Conservation (phyloP, 1,284 basidiomycete genomes). For the Sporisorium exsertum region DNA sequence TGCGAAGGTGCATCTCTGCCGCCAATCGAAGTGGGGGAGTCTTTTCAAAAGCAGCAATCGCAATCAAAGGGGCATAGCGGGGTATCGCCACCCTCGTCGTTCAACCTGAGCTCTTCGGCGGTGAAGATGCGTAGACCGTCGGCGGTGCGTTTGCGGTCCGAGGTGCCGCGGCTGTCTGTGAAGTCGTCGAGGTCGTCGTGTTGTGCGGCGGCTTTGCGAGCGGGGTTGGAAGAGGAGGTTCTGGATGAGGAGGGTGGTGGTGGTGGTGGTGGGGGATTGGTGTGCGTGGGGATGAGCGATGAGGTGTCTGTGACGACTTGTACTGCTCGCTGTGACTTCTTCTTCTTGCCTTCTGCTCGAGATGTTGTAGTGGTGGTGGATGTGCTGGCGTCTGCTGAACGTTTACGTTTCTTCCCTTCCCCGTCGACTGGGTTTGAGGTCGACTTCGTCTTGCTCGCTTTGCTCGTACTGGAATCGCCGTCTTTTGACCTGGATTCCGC, state of each 20-base stretch:
- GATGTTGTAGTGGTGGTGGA: neutral
- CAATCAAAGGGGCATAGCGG: conserved; percentile 43
- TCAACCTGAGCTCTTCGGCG: conserved; percentile 14
- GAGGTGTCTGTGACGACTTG: conserved; percentile 28
- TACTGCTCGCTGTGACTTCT: conserved; percentile 3
- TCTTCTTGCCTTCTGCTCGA: neutral
- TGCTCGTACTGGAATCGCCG: neutral
- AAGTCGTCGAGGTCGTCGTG: conserved; percentile 22
- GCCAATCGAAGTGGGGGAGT: too few species aligned
- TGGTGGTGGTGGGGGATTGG: neutral
- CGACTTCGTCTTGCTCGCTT: neutral
- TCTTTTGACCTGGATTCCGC: neutral
- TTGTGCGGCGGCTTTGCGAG: neutral
- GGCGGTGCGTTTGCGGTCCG: conserved; percentile 17
- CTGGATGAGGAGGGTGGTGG: neutral
- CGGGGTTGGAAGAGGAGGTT: too few species aligned
- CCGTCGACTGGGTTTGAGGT: too few species aligned
- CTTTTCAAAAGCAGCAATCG: conserved; percentile 22
- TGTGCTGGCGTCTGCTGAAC: neutral
- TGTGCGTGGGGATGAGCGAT: neutral
- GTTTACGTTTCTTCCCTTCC: conserved; percentile 2
- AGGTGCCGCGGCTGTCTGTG: conserved; percentile 20
- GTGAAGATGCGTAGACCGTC: conserved; percentile 42
- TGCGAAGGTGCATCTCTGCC: too few species aligned
- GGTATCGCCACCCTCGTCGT: conserved; percentile 25